Conservation (phyloP, 2,329 filamentous ascomycete genomes). For the Phoma herbarum region DNA sequence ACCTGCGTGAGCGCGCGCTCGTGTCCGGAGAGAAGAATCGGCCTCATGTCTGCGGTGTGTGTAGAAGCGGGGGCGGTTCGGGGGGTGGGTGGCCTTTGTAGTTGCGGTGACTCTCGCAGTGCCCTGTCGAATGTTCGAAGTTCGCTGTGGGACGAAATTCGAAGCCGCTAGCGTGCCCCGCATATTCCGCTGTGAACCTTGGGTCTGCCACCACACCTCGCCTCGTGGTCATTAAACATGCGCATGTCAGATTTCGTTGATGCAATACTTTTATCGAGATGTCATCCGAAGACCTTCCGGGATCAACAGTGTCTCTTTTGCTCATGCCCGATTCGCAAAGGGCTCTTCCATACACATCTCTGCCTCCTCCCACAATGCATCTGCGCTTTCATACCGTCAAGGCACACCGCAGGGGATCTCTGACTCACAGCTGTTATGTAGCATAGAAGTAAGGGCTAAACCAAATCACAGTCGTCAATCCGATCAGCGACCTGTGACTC, state of each 20-base stretch:
- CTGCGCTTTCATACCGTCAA: background rate
- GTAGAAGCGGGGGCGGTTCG: slow-evolving; percentile 27
- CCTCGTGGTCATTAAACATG: background rate
- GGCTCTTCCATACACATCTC: background rate
- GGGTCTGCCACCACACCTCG: background rate
- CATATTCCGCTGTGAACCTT: slow-evolving; percentile 1
- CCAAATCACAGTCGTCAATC: background rate
- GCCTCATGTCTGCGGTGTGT: slow-evolving; percentile 73
- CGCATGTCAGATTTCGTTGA: background rate
- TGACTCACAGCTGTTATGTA: slow-evolving; percentile 8
- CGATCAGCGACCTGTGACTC: background rate
- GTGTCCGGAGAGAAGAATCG: slow-evolving; percentile 94
- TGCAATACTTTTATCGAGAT: background rate
- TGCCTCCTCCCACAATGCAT: background rate
- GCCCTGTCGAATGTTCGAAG: slow-evolving; percentile 11
- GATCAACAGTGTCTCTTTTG: background rate
- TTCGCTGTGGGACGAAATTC: slow-evolving; percentile 15
- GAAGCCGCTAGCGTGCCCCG: slow-evolving; percentile 27
- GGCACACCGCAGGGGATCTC: background rate
- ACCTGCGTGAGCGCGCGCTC: slow-evolving; percentile 96
- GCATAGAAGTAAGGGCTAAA: background rate
- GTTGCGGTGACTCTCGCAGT: slow-evolving; percentile 38
- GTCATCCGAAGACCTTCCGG: background rate
- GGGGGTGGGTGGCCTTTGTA: slow-evolving; percentile 31
- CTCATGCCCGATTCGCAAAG: background rate